These are phyloP conservation scores for Kodamaea derodonti DNA, from an alignment of 1,139 yeast species.

Conservation along the genomic window DNA sequence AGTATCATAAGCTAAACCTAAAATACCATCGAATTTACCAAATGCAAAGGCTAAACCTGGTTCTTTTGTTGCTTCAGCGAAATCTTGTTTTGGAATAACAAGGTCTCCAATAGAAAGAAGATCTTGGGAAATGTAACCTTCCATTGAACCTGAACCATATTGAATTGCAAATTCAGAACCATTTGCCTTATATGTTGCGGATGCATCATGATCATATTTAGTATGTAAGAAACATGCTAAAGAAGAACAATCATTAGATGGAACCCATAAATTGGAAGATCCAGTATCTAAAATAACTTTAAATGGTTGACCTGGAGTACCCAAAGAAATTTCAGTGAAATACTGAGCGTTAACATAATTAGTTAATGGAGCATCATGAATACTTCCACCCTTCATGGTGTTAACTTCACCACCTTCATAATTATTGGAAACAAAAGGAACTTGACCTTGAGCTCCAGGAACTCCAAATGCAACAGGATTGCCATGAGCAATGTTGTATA, in stretches of 20 bases:
- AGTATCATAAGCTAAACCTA: constrained; percentile 90
- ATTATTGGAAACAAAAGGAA: constrained; percentile 38
- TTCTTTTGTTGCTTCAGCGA: constrained; percentile 95
- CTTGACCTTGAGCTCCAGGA: constrained; percentile 25
- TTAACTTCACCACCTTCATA: neutral
- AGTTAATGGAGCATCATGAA: constrained; percentile 75
- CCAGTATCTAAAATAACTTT: constrained; percentile 94
- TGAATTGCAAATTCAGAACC: constrained; percentile 81
- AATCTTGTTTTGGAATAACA: constrained; percentile 79
- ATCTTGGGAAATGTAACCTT: constrained; percentile 89
- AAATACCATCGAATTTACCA: constrained; percentile 95
- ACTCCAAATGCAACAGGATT: constrained; percentile 20
- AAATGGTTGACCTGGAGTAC: constrained; percentile 90
- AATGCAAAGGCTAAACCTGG: constrained; percentile 98
- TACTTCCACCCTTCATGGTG: constrained; percentile 21
- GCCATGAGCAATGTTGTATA: constrained; percentile 40
- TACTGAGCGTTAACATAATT: constrained; percentile 95
- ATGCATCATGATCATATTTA: constrained; percentile 79
- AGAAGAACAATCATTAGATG: constrained; percentile 81
- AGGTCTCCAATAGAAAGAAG: constrained; percentile 77
- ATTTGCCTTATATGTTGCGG: constrained; percentile 78
- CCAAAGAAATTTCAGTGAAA: constrained; percentile 81
- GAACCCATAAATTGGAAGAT: constrained; percentile 95
- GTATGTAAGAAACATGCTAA: constrained; percentile 92
- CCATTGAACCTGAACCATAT: constrained; percentile 90